Percentiles rank a stretch among this genome's conserved stretches.
phyloP scores from a whole-genome alignment of 2,329 filamentous ascomycete genomes.

The Ustilaginoidea virens region DNA sequence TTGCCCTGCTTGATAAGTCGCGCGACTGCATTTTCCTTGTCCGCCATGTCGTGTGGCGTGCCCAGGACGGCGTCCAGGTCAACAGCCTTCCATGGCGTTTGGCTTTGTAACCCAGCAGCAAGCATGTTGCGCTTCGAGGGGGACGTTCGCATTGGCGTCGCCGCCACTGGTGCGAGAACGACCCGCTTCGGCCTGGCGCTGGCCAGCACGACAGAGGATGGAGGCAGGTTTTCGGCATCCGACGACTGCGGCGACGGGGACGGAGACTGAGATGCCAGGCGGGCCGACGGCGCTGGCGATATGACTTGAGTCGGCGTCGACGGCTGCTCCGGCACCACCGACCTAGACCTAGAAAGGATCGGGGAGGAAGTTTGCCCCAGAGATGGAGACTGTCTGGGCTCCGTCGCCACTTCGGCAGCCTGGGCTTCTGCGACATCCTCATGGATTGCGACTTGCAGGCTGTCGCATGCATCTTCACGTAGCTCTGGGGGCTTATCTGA shows the following conservation, averaged over 20 bases:
- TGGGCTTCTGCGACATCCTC: constrained; percentile 1
- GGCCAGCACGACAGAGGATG: constrained; percentile 45
- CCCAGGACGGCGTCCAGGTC: constrained; percentile 63
- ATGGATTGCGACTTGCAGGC: constrained; percentile 4
- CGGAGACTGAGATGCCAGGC: constrained; percentile 40
- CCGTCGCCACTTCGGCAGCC: neutral
- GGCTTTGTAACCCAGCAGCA: constrained; percentile 37
- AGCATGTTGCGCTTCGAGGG: constrained; percentile 47
- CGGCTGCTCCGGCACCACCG: constrained; percentile 16
- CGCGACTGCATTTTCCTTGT: constrained; percentile 37
- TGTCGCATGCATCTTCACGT: too few species aligned
- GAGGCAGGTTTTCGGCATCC: constrained; percentile 66
- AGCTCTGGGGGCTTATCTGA: too few species aligned
- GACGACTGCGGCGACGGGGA: constrained; percentile 61
- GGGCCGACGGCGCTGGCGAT: constrained; percentile 31
- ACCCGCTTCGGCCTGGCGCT: constrained; percentile 29
- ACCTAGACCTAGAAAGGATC: constrained; percentile 1
- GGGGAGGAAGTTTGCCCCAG: constrained; percentile 1
- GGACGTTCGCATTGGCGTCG: constrained; percentile 36
- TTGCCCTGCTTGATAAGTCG: constrained; percentile 37
- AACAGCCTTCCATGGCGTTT: constrained; percentile 52
- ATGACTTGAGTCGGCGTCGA: constrained; percentile 26
- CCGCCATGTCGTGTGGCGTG: constrained; percentile 22
- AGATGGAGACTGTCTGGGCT: neutral
- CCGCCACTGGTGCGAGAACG: constrained; percentile 27